Evolutionary conservation across 1,284 basidiomycete species (phyloP).

Genomic region (Sanghuangporus weigelae): DNA sequence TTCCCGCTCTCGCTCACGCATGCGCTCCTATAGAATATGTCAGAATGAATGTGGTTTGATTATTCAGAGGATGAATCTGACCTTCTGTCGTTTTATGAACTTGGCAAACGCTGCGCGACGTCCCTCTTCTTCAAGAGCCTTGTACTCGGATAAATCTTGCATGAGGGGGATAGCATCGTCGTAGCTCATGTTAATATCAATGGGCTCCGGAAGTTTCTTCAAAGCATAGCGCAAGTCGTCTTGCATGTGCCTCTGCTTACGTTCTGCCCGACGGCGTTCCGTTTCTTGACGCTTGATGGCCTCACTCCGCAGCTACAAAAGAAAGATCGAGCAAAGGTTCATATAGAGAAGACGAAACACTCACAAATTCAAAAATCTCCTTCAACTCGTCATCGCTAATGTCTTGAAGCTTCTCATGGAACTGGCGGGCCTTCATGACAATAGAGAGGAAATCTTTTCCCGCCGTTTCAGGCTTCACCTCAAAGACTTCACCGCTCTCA

Average conservation of each 20-base stretch:
- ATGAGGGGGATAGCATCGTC: constrained; percentile 77
- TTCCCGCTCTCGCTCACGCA: constrained; percentile 69
- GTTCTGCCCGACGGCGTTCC: constrained; percentile 76
- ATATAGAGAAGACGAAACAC: constrained; percentile 25
- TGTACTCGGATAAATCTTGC: constrained; percentile 77
- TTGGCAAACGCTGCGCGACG: constrained; percentile 78
- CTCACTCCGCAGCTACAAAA: constrained; percentile 58
- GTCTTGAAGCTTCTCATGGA: constrained; percentile 41
- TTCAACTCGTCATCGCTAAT: constrained; percentile 51
- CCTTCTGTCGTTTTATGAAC: constrained; percentile 84
- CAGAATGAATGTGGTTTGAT: background rate
- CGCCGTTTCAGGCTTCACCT: constrained; percentile 50
- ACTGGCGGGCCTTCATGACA: constrained; percentile 43
- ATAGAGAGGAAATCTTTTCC: constrained; percentile 56
- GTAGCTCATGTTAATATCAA: constrained; percentile 70
- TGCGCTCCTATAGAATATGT: constrained; percentile 50
- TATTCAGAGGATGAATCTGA: constrained; percentile 21
- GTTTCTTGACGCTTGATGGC: constrained; percentile 74
- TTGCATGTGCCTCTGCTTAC: constrained; percentile 80
- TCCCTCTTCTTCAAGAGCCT: constrained; percentile 76
- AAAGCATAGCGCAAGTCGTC: constrained; percentile 96
- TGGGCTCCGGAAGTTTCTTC: constrained; percentile 78
- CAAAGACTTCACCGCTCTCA: constrained; percentile 37
- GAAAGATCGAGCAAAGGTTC: constrained; percentile 14
- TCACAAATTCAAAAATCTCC: constrained; percentile 63